phyloP scores from a whole-genome alignment of 345 rosid genomes.

The Eucalyptus camaldulensis region DNA sequence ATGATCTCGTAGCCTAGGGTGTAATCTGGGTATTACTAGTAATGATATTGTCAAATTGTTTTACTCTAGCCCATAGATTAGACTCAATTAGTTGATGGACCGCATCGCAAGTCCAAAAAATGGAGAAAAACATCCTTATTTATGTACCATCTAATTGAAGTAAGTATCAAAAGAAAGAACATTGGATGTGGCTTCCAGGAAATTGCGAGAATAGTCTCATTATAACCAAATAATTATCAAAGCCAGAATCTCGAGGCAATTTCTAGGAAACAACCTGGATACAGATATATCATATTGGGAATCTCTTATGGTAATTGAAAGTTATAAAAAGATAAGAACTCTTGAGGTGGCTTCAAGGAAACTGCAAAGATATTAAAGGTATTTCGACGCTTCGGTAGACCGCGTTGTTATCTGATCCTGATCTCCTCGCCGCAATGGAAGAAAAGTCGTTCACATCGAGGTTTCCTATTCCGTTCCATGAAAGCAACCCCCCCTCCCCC shows the following conservation, averaged over 20 bases:
- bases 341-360: neutral
- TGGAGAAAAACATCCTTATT: neutral
- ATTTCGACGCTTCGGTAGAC: neutral
- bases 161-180: neutral
- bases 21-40: neutral
- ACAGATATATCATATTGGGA: neutral
- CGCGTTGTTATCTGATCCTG: neutral
- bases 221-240: neutral
- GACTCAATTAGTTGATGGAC: neutral
- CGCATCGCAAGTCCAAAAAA: neutral
- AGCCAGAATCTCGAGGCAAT: neutral
- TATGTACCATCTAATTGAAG: neutral
- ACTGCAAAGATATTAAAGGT: neutral
- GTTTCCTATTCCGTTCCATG: neutral
- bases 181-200: neutral
- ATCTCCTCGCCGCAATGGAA: neutral
- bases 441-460: neutral
- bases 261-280: neutral
- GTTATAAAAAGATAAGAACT: neutral
- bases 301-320: neutral
- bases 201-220: neutral
- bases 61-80: neutral
- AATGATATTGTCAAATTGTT: neutral
- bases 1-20: neutral
- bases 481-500: neutral